Conservation (phyloP, 805 yeast species). For the Spathaspora arborariae region DNA sequence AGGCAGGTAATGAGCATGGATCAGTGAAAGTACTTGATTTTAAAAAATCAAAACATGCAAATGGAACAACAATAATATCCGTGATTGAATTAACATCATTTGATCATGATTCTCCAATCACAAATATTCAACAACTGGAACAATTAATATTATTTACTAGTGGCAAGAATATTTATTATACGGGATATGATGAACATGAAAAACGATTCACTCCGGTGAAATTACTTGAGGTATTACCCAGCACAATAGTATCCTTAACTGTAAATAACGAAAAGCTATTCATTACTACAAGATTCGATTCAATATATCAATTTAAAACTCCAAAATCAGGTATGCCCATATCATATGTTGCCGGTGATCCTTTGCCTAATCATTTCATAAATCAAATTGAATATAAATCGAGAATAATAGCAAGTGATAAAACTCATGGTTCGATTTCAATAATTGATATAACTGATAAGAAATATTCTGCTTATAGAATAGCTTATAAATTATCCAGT, state of each 20-base stretch:
- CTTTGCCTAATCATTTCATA: slow-evolving; percentile 28
- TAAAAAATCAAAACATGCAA: slow-evolving; percentile 12
- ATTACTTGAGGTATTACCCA: slow-evolving; percentile 22
- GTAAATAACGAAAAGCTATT: slow-evolving; percentile 15
- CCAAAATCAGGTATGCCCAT: slow-evolving; percentile 1
- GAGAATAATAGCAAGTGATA: slow-evolving; percentile 31
- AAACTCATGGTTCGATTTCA: slow-evolving; percentile 29
- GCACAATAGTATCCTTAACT: slow-evolving; percentile 25
- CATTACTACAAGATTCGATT: slow-evolving; percentile 33
- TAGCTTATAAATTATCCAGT: slow-evolving; percentile 19
- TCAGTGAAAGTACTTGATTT: slow-evolving; percentile 35
- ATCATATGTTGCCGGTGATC: slow-evolving; percentile 24
- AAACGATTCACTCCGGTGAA: slow-evolving; percentile 28
- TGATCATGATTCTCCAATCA: slow-evolving; percentile 28
- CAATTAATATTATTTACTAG: slow-evolving; percentile 30
- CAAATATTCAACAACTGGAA: slow-evolving; percentile 31
- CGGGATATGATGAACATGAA: slow-evolving; percentile 29
- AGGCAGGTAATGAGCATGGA: slow-evolving; percentile 17
- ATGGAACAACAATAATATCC: slow-evolving; percentile 6
- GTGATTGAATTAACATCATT: slow-evolving; percentile 31
- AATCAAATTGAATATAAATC: slow-evolving; percentile 23
- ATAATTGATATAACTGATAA: slow-evolving; percentile 17
- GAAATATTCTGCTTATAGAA: slow-evolving; percentile 2
- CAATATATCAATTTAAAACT: slow-evolving; percentile 26
- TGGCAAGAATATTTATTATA: slow-evolving; percentile 25